phyloP scores from a whole-genome alignment of 495 filamentous ascomycete genomes.

The Neurospora pannonica region DNA sequence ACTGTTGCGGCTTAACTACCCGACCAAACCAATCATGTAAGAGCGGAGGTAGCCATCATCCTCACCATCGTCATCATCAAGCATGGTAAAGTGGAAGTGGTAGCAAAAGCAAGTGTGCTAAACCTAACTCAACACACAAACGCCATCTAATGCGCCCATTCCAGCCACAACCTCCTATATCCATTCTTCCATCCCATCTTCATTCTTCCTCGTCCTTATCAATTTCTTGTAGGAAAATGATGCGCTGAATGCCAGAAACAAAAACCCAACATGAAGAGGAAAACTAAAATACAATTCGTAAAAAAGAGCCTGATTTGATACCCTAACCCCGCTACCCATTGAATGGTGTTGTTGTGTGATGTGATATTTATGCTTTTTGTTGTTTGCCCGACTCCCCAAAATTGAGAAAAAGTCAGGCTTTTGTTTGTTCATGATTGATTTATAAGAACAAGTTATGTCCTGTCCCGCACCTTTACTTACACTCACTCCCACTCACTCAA shows the following conservation, averaged over 20 bases:
- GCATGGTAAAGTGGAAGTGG: background rate
- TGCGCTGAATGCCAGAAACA: background rate
- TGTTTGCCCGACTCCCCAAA: background rate
- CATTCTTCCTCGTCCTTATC: background rate
- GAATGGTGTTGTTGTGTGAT: background rate
- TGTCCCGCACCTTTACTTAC: background rate
- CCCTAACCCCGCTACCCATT: background rate
- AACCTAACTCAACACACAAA: background rate
- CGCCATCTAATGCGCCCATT: background rate
- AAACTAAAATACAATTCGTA: background rate
- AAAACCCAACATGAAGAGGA: background rate
- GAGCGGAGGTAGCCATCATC: background rate
- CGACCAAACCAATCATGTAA: too few species aligned
- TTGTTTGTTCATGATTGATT: background rate
- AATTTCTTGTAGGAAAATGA: background rate
- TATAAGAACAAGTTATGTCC: background rate
- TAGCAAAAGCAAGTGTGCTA: background rate
- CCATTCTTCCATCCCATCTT: background rate
- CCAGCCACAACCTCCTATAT: background rate
- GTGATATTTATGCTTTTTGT: background rate
- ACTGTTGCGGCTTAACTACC: too few species aligned
- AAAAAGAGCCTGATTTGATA: background rate
- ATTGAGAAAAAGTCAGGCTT: background rate
- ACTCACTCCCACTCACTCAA: background rate
- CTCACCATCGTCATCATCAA: background rate